These are phyloP conservation scores for Passiflora organensis DNA, from an alignment of 345 rosid species.

Conservation along the genomic window DNA sequence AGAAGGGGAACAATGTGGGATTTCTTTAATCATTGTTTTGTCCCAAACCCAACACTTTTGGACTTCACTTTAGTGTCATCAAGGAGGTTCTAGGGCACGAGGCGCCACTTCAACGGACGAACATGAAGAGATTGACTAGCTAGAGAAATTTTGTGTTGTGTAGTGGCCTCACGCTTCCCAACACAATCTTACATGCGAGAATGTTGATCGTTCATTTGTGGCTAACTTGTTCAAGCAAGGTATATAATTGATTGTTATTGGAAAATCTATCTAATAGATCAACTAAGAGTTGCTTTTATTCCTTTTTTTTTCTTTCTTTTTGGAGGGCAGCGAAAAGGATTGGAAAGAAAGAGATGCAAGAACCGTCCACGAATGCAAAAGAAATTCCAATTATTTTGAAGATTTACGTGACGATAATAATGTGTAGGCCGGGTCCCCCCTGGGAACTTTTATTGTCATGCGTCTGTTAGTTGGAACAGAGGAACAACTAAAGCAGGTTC, in stretches of 20 bases:
- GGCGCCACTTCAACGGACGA: constrained; percentile 7
- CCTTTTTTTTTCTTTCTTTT: background rate
- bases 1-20: constrained; percentile 22
- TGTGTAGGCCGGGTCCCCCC: constrained; percentile 19
- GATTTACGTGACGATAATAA: background rate
- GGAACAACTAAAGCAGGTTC: constrained; percentile 26
- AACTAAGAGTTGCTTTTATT: background rate
- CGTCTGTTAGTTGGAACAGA: constrained; percentile 17
- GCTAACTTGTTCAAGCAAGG: constrained; percentile 19
- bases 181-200: background rate
- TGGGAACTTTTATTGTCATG: constrained; percentile 18
- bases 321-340: background rate
- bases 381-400: background rate
- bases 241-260: background rate
- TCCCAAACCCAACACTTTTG: constrained; percentile 13
- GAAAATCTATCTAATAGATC: too few relatives aligned
- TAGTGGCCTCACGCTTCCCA: background rate
- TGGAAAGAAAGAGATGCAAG: background rate
- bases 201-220: background rate
- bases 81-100: too few relatives aligned
- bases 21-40: constrained; percentile 28
- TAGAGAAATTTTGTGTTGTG: background rate
- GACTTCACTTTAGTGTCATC: constrained; percentile 1
- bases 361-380: background rate
- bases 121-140: constrained; percentile 25